Conservation (phyloP, 805 yeast genomes). For the Metschnikowia aberdeeniae region DNA sequence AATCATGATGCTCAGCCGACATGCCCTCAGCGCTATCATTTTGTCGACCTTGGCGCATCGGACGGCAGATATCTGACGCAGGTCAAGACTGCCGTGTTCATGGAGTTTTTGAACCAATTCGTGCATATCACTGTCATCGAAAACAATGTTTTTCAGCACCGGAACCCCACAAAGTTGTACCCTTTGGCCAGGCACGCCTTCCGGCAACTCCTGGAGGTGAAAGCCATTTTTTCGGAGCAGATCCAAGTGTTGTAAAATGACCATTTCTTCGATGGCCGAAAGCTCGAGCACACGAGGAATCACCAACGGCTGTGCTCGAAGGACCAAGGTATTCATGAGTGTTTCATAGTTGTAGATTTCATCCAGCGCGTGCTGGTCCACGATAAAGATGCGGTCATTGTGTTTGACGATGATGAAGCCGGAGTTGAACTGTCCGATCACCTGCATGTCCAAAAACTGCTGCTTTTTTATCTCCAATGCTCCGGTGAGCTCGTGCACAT, state of each 20-base stretch:
- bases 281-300: constrained; percentile 56
- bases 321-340: constrained; percentile 49
- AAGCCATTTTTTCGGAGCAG: constrained; percentile 78
- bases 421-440: constrained; percentile 92
- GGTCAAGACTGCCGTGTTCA: constrained; percentile 30
- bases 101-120: constrained; percentile 70
- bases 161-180: constrained; percentile 65
- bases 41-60: constrained; percentile 74
- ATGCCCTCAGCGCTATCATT: constrained; percentile 93
- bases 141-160: constrained; percentile 61
- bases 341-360: constrained; percentile 89
- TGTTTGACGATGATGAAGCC: constrained; percentile 80
- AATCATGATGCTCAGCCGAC: constrained; percentile 90
- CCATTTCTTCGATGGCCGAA: constrained; percentile 73
- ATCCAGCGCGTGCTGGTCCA: constrained; percentile 98
- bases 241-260: constrained; percentile 55
- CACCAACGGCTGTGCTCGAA: constrained; percentile 62
- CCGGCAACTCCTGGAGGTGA: constrained; percentile 42
- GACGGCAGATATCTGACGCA: constrained; percentile 2
- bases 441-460: constrained; percentile 70
- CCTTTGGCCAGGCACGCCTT: constrained; percentile 51
- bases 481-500: constrained; percentile 13
- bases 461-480: constrained; percentile 48
- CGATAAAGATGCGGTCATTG: constrained; percentile 65
- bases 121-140: constrained; percentile 64